Base-by-base conservation (phyloP, 2,329 filamentous ascomycete species). In the Emergomyces orientalis region DNA sequence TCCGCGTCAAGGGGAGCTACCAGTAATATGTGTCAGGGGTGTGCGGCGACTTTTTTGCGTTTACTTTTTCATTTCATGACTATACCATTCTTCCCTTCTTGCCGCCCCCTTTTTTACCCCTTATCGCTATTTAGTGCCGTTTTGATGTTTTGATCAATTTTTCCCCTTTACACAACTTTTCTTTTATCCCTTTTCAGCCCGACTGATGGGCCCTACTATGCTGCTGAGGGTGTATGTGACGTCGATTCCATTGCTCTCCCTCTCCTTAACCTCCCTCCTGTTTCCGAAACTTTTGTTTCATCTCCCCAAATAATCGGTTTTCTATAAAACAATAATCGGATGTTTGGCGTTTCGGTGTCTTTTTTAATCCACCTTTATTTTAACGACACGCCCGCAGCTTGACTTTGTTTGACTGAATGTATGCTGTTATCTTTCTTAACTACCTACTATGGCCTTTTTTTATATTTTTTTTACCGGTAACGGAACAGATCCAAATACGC, bases 311-410 rank as follows among this genome's bases (percentile, higher is more conserved):
- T 32, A 27, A 25, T 32, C 6, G 27, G 13, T 59, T 47, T 59
- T 13, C 14, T 51, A 19, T 27, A 51, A 6, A 51, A 51, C 47
- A 51, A 22, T 55, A 37, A 17, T 37, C 51, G 32, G 41, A 37
- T 59, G 57, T 49, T 45, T 49, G 57, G 39, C 43, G 39, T 49
- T n/a, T 49, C 25, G 57, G 57, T 37, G 57, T 32, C 19, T 19
- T 47, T 19, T 47, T 25, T 51, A 25, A 17, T 59, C 25, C 22
- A 22, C 17, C n/a, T 41, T 37, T 59, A 32, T 47, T 49, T 51
- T 17, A 51, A 19, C 47, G 25, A 17, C 45, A 11, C 11, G n/a
- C 22, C 8, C 14, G 9, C 22, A 17, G 13, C 22, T 27, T 49
- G 47, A 49, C 22, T 25, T 17, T 49, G 22, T 27, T 52, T 30